Conservation (phyloP, 2,329 filamentous ascomycete species). For the Botryotinia calthae region DNA sequence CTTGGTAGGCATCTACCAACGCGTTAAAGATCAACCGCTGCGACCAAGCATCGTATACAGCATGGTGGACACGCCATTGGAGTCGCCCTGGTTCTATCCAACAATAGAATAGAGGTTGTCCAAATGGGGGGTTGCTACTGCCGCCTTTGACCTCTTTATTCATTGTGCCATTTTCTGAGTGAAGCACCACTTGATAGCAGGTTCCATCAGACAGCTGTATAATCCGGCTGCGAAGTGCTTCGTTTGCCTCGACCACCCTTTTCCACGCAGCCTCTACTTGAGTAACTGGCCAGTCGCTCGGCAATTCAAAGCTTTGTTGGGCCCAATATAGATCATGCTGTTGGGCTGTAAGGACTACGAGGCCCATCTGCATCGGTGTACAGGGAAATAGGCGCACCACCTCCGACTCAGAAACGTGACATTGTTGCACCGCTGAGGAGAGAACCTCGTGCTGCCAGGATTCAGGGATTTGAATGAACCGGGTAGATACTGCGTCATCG, state of each 20-base stretch:
- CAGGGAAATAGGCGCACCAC: background rate
- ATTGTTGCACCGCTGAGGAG: background rate
- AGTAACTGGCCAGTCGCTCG: background rate
- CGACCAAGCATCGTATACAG: background rate
- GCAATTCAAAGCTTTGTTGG: background rate
- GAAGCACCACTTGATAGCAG: background rate
- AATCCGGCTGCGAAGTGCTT: background rate
- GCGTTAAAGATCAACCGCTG: background rate
- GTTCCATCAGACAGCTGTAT: background rate
- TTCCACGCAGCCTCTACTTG: background rate
- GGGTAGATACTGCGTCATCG: background rate
- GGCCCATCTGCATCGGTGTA: background rate
- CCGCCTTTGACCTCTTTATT: background rate
- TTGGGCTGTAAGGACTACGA: background rate
- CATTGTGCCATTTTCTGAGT: background rate
- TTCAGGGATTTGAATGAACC: background rate
- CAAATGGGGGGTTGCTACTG: background rate
- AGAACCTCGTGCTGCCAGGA: background rate
- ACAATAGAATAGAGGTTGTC: background rate
- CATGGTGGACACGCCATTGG: background rate
- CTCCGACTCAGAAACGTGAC: background rate
- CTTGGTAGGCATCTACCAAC: background rate
- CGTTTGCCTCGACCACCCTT: background rate
- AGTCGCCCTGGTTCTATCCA: background rate
- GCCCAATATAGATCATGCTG: background rate